Evolutionary conservation across 2,329 filamentous ascomycete genomes (phyloP).

Genomic region (Pyricularia pennisetigena): DNA sequence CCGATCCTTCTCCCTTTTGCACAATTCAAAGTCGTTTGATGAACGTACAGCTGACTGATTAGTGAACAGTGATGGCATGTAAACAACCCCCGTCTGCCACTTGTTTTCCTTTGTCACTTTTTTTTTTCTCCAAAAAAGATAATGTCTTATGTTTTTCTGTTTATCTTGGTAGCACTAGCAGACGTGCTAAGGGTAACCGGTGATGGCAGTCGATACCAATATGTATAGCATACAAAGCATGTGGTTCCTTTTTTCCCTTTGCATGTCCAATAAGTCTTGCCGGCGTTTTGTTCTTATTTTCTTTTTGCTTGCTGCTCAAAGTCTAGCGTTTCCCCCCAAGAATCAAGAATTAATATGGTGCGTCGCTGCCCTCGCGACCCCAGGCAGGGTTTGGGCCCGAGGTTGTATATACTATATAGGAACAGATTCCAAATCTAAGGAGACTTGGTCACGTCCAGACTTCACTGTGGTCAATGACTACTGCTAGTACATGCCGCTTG

Average conservation of each 20-base stretch:
- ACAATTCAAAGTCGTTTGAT: not conserved
- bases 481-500: too few species aligned
- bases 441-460: not conserved
- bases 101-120: not conserved
- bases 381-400: not conserved
- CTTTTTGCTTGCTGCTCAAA: not conserved
- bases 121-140: not conserved
- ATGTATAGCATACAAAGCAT: not conserved
- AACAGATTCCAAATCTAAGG: not conserved
- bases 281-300: not conserved
- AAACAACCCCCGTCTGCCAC: slow-evolving; percentile 1
- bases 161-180: not conserved
- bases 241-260: not conserved
- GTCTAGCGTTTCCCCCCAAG: not conserved
- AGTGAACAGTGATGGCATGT: slow-evolving; percentile 7
- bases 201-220: not conserved
- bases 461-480: too few species aligned
- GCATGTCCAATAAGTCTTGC: not conserved
- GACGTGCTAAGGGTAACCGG: not conserved
- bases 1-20: not conserved
- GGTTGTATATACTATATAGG: not conserved
- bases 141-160: not conserved
- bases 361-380: not conserved
- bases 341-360: not conserved
- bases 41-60: slow-evolving; percentile 2